Base-by-base conservation (phyloP, 1,284 basidiomycete species). In the Cryptococcus sp. region DNA sequence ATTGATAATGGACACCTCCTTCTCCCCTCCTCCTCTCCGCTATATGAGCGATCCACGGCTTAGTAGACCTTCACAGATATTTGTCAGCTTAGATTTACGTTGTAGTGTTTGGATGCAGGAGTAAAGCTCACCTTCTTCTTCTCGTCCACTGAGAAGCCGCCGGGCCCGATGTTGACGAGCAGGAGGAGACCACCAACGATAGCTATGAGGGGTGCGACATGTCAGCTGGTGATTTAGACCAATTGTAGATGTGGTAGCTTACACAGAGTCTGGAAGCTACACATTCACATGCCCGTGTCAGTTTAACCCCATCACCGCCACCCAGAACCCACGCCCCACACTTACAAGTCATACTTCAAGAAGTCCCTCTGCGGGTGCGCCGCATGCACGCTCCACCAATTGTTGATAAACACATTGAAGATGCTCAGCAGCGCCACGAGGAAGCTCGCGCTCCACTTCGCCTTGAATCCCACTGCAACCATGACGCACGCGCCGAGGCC, bases 391-490 rank as follows among this genome's bases (percentile, higher is more conserved):
- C 85, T 87, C 96, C 95, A 98, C 87, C 91, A 99, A 80, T 97
- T 97, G 84, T 99, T 99, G 79, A 92, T 91, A 69, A 95, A 89
- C 37, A 98, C 89, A 77, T 99, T 99, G 86, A 98, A 96, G 62
- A 91, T 78, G 73, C 88, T 91, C 66, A 99, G 80, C 6, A 95
- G 83, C 65, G 96, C 78, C 59, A 98, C 93, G 58, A 99, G 84
- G 86, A 98, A 98, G n/a, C 86, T 85, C 3, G 95, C 95, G 15
- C 90, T 92, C 91, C 93, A 97, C 78, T 97, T 95, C 69, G 96
- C 95, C 81, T 98, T 98, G 85, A 98, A 98, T 49, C 96, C 96
- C 61, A 98, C 84, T 11, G 94, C 96, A 53, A 99, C 94, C 91
- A 97, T 97, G 70, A 86, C 78, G 75, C 95, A 98, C 1, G 95